Evolutionary conservation across 2,329 filamentous ascomycete species (phyloP), one percentile per base, ranked within the genome.

Genomic region (Pseudocercospora macadamiae): DNA sequence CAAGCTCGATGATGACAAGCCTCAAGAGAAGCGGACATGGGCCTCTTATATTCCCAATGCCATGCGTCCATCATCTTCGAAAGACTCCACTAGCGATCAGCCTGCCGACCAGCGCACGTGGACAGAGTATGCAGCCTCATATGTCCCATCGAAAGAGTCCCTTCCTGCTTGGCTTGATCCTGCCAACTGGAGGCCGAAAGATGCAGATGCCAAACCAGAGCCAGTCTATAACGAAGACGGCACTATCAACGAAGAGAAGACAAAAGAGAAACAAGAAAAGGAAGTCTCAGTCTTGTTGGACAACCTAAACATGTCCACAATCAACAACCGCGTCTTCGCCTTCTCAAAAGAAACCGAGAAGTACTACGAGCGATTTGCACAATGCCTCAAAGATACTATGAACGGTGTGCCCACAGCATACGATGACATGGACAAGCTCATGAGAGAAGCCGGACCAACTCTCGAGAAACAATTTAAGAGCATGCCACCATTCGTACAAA

Each of bases 361-460:
- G 63, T 83, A 96, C 26, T 84, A 96, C 52, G 84, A 86, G 54
- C 86, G 88, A 62, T 99, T 99, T 81, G 96, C 91, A 1, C 81
- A 92, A 56, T 88, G 97, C 30, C 89, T 99, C 71, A 95, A 93
- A 72, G 95, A 99, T 73, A 84, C 97, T 14, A 85, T 95, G 69
- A 93, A 92, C 72, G 95, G 95, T 62, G 95, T 91, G 1, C 95
- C 95, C 2, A 97, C 93, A 0, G 95, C 95, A 2, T 96, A 96
- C 74, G 83, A 89, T 70, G 95, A 99, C 73, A 87, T 99, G n/a
- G 86, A 88, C 68, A 84, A 82, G 70, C 79, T 88, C 16, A 78
- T 88, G 63, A 85, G 80, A 8, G 84, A 86, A 55, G 84, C 83
- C n/a, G 85, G 87, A 62, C 76, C 79, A n/a, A 82, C 87, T 64